Evolutionary conservation across 2,329 filamentous ascomycete species (phyloP).

Genomic region (Setomelanomma holmii): DNA sequence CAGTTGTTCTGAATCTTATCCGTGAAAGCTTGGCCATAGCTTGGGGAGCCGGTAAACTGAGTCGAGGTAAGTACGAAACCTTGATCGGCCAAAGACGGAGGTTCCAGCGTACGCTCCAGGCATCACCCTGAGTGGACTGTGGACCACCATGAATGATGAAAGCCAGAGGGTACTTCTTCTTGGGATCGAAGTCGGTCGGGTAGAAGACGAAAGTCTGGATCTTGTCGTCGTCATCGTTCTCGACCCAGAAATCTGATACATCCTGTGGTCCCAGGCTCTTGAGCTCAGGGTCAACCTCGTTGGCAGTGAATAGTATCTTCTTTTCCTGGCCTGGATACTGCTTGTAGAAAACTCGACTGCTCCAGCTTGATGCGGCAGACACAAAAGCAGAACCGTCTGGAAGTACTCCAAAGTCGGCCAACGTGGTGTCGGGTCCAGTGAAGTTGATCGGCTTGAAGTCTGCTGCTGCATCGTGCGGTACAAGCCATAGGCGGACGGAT

Average conservation of each 20-base stretch:
- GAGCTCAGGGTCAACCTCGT: conserved; percentile 68
- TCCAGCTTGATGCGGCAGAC: conserved; percentile 42
- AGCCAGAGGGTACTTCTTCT: conserved; percentile 77
- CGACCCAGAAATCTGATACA: conserved; percentile 73
- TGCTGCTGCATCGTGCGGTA: conserved; percentile 65
- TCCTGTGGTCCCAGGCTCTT: conserved; percentile 70
- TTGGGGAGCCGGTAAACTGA: conserved; percentile 83
- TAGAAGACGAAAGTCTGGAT: conserved; percentile 74
- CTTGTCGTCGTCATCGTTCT: conserved; percentile 62
- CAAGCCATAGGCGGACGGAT: conserved; percentile 60
- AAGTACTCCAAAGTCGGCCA: conserved; percentile 59
- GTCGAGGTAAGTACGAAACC: conserved; percentile 82
- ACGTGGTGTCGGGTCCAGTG: conserved; percentile 51
- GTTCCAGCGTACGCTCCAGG: conserved; percentile 86
- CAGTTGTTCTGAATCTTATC: conserved; percentile 57
- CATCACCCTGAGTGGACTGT: conserved; percentile 74
- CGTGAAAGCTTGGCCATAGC: conserved; percentile 78
- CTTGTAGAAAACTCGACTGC: conserved; percentile 42
- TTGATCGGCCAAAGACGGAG: conserved; percentile 84
- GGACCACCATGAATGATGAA: conserved; percentile 85
- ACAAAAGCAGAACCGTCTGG: conserved; percentile 63
- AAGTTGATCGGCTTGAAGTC: conserved; percentile 53
- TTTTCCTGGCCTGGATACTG: conserved; percentile 39
- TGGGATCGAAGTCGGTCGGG: conserved; percentile 68
- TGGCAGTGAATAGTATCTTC: conserved; percentile 63